phyloP scores from a whole-genome alignment of 805 yeast genomes.

The Candida awuae region DNA sequence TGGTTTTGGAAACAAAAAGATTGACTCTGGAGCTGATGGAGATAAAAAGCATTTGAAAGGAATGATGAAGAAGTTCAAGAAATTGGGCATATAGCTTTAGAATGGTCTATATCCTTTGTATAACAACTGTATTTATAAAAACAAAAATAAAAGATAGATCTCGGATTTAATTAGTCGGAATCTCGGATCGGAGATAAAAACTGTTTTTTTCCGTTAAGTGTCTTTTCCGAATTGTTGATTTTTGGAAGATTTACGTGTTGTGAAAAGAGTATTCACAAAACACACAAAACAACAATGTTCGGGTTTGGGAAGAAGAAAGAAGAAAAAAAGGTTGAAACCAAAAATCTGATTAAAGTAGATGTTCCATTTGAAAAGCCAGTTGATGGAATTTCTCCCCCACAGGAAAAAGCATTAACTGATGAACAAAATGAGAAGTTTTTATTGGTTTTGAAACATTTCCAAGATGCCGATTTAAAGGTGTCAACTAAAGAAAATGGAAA shows the following conservation, averaged over 20 bases:
- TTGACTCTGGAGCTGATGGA: background rate
- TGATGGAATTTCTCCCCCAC: constrained; percentile 42
- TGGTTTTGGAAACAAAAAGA: constrained; percentile 1
- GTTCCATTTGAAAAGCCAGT: constrained; percentile 55
- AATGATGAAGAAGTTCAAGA: constrained; percentile 20
- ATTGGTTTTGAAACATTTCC: constrained; percentile 58
- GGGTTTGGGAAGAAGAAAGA: constrained; percentile 25
- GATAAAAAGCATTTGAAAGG: constrained; percentile 16
- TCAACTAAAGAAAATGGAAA: constrained; percentile 41
- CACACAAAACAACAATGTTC: too few species aligned
- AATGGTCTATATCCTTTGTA: too few species aligned
- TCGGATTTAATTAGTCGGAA: too few species aligned
- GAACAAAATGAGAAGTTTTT: constrained; percentile 55
- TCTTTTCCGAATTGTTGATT: too few species aligned
- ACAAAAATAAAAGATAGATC: too few species aligned
- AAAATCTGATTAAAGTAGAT: constrained; percentile 17
- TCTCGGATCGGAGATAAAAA: too few species aligned
- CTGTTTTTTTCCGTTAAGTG: too few species aligned
- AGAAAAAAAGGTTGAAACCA: constrained; percentile 9
- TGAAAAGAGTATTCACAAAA: too few species aligned
- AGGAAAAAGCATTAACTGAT: constrained; percentile 35
- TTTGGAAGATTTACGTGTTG: background rate
- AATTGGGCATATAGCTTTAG: constrained; percentile 15
- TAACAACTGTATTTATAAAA: too few species aligned
- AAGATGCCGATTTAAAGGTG: constrained; percentile 39